Evolutionary conservation across 306 rosid species (phyloP), one percentile per base, ranked within the genome.

Genomic region (Sphenostylis stenocarpa): DNA sequence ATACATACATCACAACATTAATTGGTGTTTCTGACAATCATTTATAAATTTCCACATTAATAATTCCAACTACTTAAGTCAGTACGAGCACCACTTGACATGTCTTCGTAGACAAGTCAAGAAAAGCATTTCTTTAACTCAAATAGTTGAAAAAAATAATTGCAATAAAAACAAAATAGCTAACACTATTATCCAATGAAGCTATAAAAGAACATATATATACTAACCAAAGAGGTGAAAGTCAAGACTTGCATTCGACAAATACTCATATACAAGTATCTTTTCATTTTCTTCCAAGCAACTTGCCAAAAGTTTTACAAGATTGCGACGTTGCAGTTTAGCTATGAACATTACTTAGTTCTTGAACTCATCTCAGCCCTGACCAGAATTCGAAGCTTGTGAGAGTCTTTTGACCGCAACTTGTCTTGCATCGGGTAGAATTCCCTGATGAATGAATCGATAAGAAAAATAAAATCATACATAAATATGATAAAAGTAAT

Each of bases 331-430:
- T 38, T 38, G 47, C 29, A 63, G 9, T 36, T 63, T 63, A 63
- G 69, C 48, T 34, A 63, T 36, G 19, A 36, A 36, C 48, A 2
- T 63, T 63, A 63, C 69, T 63, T 63, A 48, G 3, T 63, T 63
- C 3, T 11, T 36, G 29, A 63, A 63, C 69, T 63, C 69, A 49
- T 79, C 71, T 10, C 53, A 55, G 13, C 94, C 91, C 72, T 87
- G 91, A 44, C 75, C 31, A 2, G 91, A 90, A n/a, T n/a, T n/a
- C n/a, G n/a, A n/a, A 48, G 66, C 65, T 68, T 41, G 56, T 8
- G 90, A 86, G 7, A 90, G 83, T 28, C 91, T 90, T 78, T 90
- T 90, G 3, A 90, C 87, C 0, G 91, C 90, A 24, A 85, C 76
- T 67, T 62, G 78, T 57, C 73, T 79, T 16, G 90, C 90, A 69